A percentile compares a stretch with the other conserved stretches of the same genome.
Evolutionary conservation across 2,329 filamentous ascomycete species (phyloP).

Genomic region (Colletotrichum sp.): DNA sequence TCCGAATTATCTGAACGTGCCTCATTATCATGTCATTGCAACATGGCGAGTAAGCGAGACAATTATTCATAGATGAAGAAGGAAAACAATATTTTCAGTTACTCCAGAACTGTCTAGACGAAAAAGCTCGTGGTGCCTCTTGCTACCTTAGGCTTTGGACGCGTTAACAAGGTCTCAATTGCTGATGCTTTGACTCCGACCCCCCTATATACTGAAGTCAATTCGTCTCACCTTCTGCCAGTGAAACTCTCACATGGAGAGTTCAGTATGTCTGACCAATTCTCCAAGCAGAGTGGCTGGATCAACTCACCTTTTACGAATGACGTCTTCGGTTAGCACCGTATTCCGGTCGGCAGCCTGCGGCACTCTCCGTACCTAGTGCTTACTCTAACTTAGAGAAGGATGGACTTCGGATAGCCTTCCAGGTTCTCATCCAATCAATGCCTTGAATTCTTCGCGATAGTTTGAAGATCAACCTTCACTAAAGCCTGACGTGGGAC

Average conservation of each 20-base stretch:
- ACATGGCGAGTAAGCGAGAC: background rate
- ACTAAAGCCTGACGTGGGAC: background rate
- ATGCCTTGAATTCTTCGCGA: background rate
- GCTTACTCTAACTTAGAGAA: background rate
- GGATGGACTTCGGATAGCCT: background rate
- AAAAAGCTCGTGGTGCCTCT: accelerated
- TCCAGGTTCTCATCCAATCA: background rate
- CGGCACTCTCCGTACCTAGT: background rate
- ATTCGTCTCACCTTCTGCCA: background rate
- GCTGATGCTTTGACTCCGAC: background rate
- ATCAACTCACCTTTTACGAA: background rate
- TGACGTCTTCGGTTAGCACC: background rate
- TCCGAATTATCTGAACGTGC: background rate
- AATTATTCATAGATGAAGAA: accelerated
- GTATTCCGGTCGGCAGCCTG: background rate
- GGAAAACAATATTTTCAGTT: too few species aligned
- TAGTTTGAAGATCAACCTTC: background rate
- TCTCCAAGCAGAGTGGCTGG: background rate
- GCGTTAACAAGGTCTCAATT: background rate
- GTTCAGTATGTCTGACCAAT: background rate
- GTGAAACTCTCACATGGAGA: background rate
- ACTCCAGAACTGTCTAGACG: accelerated
- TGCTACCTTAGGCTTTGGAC: accelerated
- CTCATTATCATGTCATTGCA: background rate
- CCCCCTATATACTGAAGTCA: background rate